Percentiles rank a stretch among this genome's conserved stretches.
Evolutionary conservation across 1,284 basidiomycete species (phyloP).

Genomic region (Apiotrichum brassicae): DNA sequence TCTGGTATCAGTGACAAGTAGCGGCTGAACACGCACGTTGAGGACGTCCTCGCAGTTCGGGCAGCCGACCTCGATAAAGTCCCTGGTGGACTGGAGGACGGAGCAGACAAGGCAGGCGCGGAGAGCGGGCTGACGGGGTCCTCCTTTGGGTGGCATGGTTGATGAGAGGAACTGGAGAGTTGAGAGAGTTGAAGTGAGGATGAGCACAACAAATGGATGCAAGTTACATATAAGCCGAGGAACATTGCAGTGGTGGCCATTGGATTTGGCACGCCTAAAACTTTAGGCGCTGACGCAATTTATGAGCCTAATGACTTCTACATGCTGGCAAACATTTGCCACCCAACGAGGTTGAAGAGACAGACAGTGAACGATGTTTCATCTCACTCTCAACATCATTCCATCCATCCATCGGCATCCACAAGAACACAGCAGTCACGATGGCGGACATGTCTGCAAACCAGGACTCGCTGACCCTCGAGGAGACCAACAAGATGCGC

Average conservation of each 20-base stretch:
- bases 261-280: too few relatives aligned
- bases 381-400: background rate
- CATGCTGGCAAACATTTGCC: slow-evolving; percentile 19
- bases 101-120: slow-evolving; percentile 90
- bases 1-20: slow-evolving; percentile 50
- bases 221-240: too few relatives aligned
- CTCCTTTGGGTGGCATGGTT: slow-evolving; percentile 27
- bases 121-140: slow-evolving; percentile 49
- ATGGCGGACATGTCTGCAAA: slow-evolving; percentile 48
- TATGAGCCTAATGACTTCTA: too few relatives aligned
- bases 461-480: slow-evolving; percentile 65
- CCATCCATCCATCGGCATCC: background rate
- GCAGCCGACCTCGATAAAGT: slow-evolving; percentile 81
- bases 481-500: slow-evolving; percentile 97
- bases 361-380: too few relatives aligned
- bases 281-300: too few relatives aligned
- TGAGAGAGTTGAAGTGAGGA: too few relatives aligned
- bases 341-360: slow-evolving; percentile 12
- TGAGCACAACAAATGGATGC: too few relatives aligned
- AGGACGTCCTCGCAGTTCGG: slow-evolving; percentile 96
- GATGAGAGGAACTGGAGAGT: background rate
- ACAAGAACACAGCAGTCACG: background rate
- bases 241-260: too few relatives aligned
- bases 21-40: slow-evolving; percentile 56
- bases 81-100: slow-evolving; percentile 72